Evolutionary conservation across 163 green algal genomes (phyloP), one percentile per base, ranked within the genome.

Genomic region (Scenedesmus sp.): DNA sequence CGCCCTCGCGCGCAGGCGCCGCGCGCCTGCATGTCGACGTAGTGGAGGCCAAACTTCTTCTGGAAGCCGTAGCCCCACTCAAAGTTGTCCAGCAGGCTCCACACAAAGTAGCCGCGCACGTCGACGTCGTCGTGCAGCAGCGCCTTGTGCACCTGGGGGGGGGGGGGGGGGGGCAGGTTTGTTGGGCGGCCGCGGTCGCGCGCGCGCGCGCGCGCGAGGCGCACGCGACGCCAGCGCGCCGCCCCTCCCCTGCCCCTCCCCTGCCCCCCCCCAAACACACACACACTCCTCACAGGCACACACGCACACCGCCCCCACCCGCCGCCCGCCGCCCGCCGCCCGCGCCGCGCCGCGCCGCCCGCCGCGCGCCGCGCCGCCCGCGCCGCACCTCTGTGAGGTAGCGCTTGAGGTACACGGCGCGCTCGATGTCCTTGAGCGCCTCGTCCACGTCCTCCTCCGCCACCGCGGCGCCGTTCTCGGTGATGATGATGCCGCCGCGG

Each of bases 41-140:
- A 69, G 44, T 77, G 51, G 29, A 90, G 79, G 4, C 85, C 85
- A 65, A 90, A 90, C 77, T 87, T 86, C 36, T 85, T 85, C 34
- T 65, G 60, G 72, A 83, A 90, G 47, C 85, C 85, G 33, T 89
- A 77, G 34, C 79, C 85, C 85, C 85, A 90, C 75, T 90, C 85
- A 70, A 87, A 90, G 67, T 89, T 89, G 78, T 90, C 85, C 20
- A 85, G 73, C 17, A 86, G 65, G 33, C 75, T 83, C 85, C 85
- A 90, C 26, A 81, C 77, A 58, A 87, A 75, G 71, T 90, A 90
- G 36, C 85, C 85, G 14, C 76, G 73, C 62, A 89, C 51, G 14
- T 84, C 45, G 9, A 88, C 87, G 13, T 84, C 78, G 48, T 88
- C 73, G 63, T 86, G 36, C 47, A 62, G 28, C 10, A 86, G 75